A percentile compares a stretch with the other conserved stretches of the same genome.
These are phyloP conservation scores for Termitomyces sp. DNA, from an alignment of 768 basidiomycete genomes.

Conservation along the genomic window DNA sequence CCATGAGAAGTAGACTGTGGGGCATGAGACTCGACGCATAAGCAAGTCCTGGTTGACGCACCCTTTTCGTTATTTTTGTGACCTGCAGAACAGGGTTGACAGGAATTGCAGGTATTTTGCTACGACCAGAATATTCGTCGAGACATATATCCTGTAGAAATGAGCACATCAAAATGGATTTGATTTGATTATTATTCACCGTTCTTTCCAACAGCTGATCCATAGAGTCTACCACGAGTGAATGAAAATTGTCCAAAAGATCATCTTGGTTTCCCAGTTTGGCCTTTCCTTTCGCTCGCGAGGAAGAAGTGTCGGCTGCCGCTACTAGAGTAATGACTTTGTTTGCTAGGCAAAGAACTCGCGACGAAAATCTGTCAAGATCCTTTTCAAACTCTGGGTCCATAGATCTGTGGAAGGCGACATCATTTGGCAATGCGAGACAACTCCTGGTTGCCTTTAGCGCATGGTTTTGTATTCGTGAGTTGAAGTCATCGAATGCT, in stretches of 20 bases:
- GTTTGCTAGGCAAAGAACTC: slow-evolving; percentile 64
- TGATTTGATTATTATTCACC: slow-evolving; percentile 33
- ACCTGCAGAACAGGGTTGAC: slow-evolving; percentile 37
- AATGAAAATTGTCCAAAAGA: slow-evolving; percentile 77
- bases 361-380: slow-evolving; percentile 63
- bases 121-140: slow-evolving; percentile 70
- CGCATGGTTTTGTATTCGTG: slow-evolving; percentile 52
- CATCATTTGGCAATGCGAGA: slow-evolving; percentile 61
- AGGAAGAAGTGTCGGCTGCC: slow-evolving; percentile 29
- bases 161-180: not conserved
- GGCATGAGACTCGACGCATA: slow-evolving; percentile 7
- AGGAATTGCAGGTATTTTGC: slow-evolving; percentile 59
- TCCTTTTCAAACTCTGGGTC: slow-evolving; percentile 63
- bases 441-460: slow-evolving; percentile 61
- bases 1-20: slow-evolving; percentile 28
- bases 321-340: slow-evolving; percentile 50
- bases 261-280: slow-evolving; percentile 68
- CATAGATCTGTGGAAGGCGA: slow-evolving; percentile 87
- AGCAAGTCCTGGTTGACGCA: slow-evolving; percentile 6
- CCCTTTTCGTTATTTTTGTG: slow-evolving; percentile 30
- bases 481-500: slow-evolving; percentile 49
- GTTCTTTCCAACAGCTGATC: slow-evolving; percentile 83
- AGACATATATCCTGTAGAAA: slow-evolving; percentile 68
- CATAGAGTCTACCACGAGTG: slow-evolving; percentile 74
- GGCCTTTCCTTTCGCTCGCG: slow-evolving; percentile 44